These are phyloP conservation scores for Boletus coccyginus DNA, from an alignment of 768 basidiomycete species.

Conservation along the genomic window DNA sequence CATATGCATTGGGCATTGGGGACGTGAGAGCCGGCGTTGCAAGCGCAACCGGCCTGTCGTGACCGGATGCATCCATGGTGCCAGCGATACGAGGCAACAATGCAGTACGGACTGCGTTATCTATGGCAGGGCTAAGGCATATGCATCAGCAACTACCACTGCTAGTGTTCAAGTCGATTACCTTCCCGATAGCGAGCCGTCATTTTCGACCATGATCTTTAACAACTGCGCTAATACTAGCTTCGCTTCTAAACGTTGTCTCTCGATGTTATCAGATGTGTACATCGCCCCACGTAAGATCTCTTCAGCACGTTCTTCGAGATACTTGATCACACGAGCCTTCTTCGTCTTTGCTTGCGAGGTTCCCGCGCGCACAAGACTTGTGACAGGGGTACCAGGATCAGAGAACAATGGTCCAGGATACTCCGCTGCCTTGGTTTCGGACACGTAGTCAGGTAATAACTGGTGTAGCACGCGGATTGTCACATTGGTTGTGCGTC, in stretches of 20 bases:
- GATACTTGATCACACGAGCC: slow-evolving; percentile 68
- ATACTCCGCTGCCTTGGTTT: slow-evolving; percentile 54
- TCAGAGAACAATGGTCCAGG: slow-evolving; percentile 90
- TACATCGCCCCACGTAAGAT: slow-evolving; percentile 76
- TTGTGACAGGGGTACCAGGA: slow-evolving; percentile 57
- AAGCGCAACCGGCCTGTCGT: slow-evolving; percentile 16
- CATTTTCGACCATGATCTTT: slow-evolving; percentile 81
- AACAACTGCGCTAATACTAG: slow-evolving; percentile 71
- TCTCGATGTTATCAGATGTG: slow-evolving; percentile 50
- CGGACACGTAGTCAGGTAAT: slow-evolving; percentile 65
- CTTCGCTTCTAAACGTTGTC: slow-evolving; percentile 70
- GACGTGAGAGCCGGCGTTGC: slow-evolving; percentile 33
- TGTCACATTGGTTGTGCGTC: slow-evolving; percentile 65
- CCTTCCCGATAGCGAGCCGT: slow-evolving; percentile 86
- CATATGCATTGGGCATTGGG: slow-evolving; percentile 20
- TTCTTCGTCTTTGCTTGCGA: slow-evolving; percentile 82
- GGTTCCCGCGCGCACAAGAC: slow-evolving; percentile 63
- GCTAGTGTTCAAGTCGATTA: slow-evolving; percentile 32
- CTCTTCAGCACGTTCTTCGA: slow-evolving; percentile 73
- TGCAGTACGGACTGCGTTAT: slow-evolving; percentile 70
- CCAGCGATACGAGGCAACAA: slow-evolving; percentile 58
- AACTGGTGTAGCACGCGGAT: slow-evolving; percentile 66
- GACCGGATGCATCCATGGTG: slow-evolving; percentile 19
- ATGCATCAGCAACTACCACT: slow-evolving; percentile 16
- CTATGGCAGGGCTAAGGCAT: slow-evolving; percentile 55